Conservation (phyloP, 2,329 filamentous ascomycete genomes). For the Fusarium brevicatenulatum region DNA sequence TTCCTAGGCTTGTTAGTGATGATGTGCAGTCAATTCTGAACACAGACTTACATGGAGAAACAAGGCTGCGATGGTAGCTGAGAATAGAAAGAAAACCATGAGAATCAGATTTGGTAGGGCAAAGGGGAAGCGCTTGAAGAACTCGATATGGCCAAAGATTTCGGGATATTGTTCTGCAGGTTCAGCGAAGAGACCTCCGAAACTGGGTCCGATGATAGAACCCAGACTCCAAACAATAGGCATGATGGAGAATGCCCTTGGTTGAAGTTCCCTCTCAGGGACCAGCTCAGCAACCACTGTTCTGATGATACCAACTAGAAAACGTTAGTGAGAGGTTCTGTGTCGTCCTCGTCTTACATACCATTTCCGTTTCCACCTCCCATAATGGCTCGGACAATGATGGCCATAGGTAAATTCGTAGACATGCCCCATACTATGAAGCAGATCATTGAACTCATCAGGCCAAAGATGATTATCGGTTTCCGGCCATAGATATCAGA, state of each 20-base stretch:
- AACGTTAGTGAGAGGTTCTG: neutral
- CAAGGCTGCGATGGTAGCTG: constrained; percentile 76
- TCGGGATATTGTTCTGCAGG: constrained; percentile 79
- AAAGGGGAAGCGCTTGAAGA: constrained; percentile 84
- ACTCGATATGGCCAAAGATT: constrained; percentile 72
- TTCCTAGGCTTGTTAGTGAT: constrained; percentile 63
- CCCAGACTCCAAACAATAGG: constrained; percentile 89
- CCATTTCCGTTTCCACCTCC: constrained; percentile 89
- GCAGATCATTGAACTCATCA: constrained; percentile 82
- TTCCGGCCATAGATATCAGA: constrained; percentile 87
- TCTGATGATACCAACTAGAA: constrained; percentile 82
- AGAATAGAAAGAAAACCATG: constrained; percentile 79
- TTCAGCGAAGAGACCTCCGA: constrained; percentile 87
- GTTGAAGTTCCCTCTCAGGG: constrained; percentile 85
- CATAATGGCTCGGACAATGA: constrained; percentile 79
- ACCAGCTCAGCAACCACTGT: constrained; percentile 96
- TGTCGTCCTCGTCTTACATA: constrained; percentile 46
- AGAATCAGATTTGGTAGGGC: constrained; percentile 84
- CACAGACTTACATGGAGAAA: constrained; percentile 72
- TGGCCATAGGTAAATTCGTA: constrained; percentile 80
- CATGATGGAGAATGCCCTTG: constrained; percentile 92
- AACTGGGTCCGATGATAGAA: constrained; percentile 85
- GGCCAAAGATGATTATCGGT: constrained; percentile 77
- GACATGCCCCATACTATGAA: constrained; percentile 88
- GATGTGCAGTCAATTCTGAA: accelerated